A percentile compares a stretch with the other conserved stretches of the same genome.
Evolutionary conservation across 257 asterid genomes (phyloP).

Genomic region (Solanum ossicruentum): DNA sequence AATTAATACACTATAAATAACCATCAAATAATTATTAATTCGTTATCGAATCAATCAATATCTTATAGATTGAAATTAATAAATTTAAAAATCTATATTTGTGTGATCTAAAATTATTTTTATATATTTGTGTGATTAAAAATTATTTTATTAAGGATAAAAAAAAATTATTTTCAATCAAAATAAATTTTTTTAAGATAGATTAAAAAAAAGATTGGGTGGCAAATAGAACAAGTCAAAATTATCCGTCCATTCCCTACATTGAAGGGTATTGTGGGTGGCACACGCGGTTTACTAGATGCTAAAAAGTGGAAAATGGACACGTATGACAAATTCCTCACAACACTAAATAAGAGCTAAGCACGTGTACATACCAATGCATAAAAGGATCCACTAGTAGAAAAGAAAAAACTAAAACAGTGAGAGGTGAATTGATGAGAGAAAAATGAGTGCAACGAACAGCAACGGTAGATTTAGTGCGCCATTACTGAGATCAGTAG

Average conservation of each 20-base stretch:
- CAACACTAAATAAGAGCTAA: not conserved
- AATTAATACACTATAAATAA: no score
- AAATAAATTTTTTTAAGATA: no score
- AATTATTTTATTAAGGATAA: no score
- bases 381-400: not conserved
- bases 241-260: no score
- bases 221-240: not conserved
- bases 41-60: no score
- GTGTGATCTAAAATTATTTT: no score
- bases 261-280: not conserved
- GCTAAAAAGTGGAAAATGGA: not conserved
- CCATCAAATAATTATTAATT: no score
- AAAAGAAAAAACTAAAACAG: not conserved
- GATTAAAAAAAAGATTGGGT: no score
- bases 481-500: constrained; percentile 11
- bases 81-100: no score
- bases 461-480: not conserved
- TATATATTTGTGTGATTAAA: no score
- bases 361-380: not conserved
- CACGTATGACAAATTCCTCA: not conserved
- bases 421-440: not conserved
- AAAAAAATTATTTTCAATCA: no score
- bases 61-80: no score
- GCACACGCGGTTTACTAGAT: not conserved
- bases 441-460: constrained; percentile 20